These are phyloP conservation scores for Chenopodium album DNA, from an alignment of 148 eudicot genomes.

Conservation along the genomic window DNA sequence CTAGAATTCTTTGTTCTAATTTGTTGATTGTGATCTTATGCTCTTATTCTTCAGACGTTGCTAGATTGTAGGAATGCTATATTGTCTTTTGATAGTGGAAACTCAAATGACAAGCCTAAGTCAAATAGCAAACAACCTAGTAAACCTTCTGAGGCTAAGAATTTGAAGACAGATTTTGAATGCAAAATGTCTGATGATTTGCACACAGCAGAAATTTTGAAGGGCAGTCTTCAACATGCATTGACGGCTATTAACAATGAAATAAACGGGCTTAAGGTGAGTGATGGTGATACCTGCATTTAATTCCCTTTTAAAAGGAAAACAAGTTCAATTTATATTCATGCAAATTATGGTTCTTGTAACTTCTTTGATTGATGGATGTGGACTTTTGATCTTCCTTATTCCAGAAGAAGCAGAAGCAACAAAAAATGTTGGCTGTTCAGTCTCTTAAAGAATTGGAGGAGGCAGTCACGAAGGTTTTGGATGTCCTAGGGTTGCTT, in stretches of 20 bases:
- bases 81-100: constrained; percentile 34
- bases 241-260: constrained; percentile 51
- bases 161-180: constrained; percentile 52
- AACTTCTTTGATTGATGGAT: neutral
- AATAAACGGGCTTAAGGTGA: constrained; percentile 61
- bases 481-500: constrained; percentile 71
- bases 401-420: constrained; percentile 71
- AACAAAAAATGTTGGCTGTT: constrained; percentile 45
- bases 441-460: constrained; percentile 55
- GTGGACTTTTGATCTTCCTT: constrained; percentile 11
- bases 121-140: constrained; percentile 33
- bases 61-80: constrained; percentile 63
- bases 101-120: constrained; percentile 31
- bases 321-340: neutral
- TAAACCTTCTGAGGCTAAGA: constrained; percentile 38
- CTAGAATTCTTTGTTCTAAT: neutral
- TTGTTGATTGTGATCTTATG: neutral
- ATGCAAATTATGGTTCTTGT: no score
- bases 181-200: constrained; percentile 69
- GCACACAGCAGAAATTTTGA: constrained; percentile 66
- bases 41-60: constrained; percentile 47
- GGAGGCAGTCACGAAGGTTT: constrained; percentile 46
- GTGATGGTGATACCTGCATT: constrained; percentile 3
- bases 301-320: neutral
- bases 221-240: constrained; percentile 59